Evolutionary conservation across 1,284 basidiomycete species (phyloP).

Genomic region (Hemileia vastatrix): DNA sequence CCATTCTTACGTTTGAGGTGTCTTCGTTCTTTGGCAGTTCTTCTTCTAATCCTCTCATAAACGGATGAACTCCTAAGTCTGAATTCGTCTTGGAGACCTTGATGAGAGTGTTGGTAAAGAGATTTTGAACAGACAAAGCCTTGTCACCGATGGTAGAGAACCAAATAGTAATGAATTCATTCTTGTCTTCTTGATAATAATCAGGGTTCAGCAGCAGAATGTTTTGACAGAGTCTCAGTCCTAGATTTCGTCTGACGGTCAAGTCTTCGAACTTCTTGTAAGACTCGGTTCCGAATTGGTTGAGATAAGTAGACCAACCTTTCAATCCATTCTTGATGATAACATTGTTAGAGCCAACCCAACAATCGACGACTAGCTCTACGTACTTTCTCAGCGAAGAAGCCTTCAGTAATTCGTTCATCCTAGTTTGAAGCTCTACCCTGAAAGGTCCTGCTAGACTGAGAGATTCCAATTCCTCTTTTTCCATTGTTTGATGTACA

Average conservation of each 20-base stretch:
- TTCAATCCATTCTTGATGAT: constrained; percentile 56
- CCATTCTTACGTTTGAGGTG: too few relatives aligned
- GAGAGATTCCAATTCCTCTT: background rate
- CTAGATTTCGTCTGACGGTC: constrained; percentile 55
- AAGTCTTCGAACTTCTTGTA: constrained; percentile 56
- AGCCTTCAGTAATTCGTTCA: constrained; percentile 32
- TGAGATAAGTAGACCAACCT: constrained; percentile 60
- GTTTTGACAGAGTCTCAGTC: constrained; percentile 59
- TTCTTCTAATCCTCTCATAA: too few relatives aligned
- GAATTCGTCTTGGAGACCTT: too few relatives aligned
- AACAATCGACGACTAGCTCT: constrained; percentile 61
- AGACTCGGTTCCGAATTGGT: constrained; percentile 53
- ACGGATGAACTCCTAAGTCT: too few relatives aligned
- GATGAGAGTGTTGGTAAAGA: too few relatives aligned
- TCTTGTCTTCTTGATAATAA: constrained; percentile 22
- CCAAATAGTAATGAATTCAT: constrained; percentile 33
- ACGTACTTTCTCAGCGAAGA: constrained; percentile 42
- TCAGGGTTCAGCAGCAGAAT: constrained; percentile 58
- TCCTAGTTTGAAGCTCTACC: constrained; percentile 30
- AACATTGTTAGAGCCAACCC: constrained; percentile 64
- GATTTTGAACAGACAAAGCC: too few relatives aligned
- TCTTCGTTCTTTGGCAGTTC: too few relatives aligned
- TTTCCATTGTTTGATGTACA: background rate
- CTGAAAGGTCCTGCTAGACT: background rate
- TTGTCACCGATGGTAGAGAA: constrained; percentile 31